Percentiles rank a stretch among this genome's conserved stretches.
Conservation (phyloP, 1,139 yeast species). For the Debaryomycetaceae sp. region DNA sequence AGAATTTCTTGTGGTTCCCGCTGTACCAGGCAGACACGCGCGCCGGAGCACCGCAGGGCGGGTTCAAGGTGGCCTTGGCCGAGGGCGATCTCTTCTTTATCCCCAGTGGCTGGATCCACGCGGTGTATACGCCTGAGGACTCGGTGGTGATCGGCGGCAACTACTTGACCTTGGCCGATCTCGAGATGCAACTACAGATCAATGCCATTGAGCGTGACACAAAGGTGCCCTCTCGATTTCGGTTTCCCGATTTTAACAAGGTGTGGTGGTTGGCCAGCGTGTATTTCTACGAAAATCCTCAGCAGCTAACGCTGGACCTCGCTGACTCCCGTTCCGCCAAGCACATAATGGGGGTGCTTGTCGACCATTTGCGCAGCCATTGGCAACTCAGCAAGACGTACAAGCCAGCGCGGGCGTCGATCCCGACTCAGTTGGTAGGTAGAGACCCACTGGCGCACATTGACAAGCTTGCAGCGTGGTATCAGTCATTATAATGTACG, state of each 20-base stretch:
- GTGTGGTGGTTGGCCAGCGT: slow-evolving; percentile 65
- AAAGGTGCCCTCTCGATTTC: slow-evolving; percentile 68
- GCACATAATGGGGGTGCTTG: slow-evolving; percentile 10
- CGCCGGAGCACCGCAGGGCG: slow-evolving; percentile 31
- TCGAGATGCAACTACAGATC: slow-evolving; percentile 58
- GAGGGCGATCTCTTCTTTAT: slow-evolving; percentile 77
- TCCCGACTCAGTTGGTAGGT: slow-evolving; percentile 25
- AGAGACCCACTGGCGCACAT: slow-evolving; percentile 19
- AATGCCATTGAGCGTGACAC: slow-evolving; percentile 62
- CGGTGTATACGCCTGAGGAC: slow-evolving; percentile 80
- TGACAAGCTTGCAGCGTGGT: slow-evolving; percentile 17
- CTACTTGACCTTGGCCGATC: slow-evolving; percentile 62
- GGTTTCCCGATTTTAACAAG: slow-evolving; percentile 72
- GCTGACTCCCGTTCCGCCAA: slow-evolving; percentile 2
- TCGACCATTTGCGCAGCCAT: slow-evolving; percentile 22
- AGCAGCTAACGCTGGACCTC: slow-evolving; percentile 19
- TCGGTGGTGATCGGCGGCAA: slow-evolving; percentile 86
- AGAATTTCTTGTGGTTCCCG: slow-evolving; percentile 65
- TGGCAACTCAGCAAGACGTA: slow-evolving; percentile 24
- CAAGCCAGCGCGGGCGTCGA: slow-evolving; percentile 23
- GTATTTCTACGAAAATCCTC: slow-evolving; percentile 30
- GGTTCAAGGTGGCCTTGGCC: slow-evolving; percentile 59
- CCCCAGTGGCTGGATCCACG: slow-evolving; percentile 94
- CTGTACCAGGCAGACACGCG: slow-evolving; percentile 29
- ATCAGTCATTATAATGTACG: slow-evolving; percentile 1